Base-by-base conservation (phyloP, 139 green algal species). In the Mesostigma viride region DNA sequence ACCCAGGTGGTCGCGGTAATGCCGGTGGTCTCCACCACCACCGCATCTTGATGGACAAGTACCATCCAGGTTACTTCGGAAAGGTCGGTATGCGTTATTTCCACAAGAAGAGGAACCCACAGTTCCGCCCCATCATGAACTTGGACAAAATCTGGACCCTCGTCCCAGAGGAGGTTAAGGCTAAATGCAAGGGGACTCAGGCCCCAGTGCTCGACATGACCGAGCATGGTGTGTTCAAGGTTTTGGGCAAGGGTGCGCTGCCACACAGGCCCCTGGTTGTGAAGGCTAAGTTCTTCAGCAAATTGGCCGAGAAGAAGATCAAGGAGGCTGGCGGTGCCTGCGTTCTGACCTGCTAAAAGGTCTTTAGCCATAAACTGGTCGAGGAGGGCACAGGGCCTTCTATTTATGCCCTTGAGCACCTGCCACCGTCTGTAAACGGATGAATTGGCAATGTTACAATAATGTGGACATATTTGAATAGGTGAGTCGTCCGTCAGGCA, bases 11-110 rank as follows among this genome's bases (percentile, higher is more conserved):
- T 74, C 90, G 91, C 68, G 94, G 94, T 90, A 99, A 98, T 79
- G 94, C 94, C 69, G 94, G 94, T 90, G 94, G 94, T 34, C 88
- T 95, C 89, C 94, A 99, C 74, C 94, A 99, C 83, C 91, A 98
- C 81, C 82, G 94, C 27, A 99, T 98, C 73, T 76, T 95, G 79
- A 88, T 96, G 51, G 94, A 99, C 83, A 98, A 98, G 86, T 83
- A 81, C 65, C 77, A 83, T 76, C 77, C 77, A 5, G 77, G 77
- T 70, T 83, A 79, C 64, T 83, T 80, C 64, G 77, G 77, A 40
- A 83, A 83, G 62, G 91, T 98, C 33, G 94, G 94, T 83, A 98
- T 98, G 94, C 77, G 94, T 35, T 85, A 98, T 80, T 99, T 95
- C 86, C 87, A 98, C 76, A 77, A 91, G 71, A 79, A 76, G 27